Percentiles rank a stretch among this genome's conserved stretches.
Evolutionary conservation across 805 yeast species (phyloP).

Genomic region (Cyberlindnera samutprakarnensis): DNA sequence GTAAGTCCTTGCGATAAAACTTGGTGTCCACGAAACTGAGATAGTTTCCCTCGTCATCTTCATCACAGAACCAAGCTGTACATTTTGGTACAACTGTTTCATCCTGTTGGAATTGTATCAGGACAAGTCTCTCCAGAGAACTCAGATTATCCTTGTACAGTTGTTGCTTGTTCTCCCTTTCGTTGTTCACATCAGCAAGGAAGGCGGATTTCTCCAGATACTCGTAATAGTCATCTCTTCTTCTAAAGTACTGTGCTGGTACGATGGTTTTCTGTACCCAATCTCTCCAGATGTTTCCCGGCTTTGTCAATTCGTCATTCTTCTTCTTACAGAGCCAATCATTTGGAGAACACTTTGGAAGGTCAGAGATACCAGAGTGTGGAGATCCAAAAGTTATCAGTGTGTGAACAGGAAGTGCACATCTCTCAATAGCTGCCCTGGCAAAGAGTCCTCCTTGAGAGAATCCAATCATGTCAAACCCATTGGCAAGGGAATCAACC

Average conservation of each 20-base stretch:
- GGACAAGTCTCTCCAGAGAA: constrained; percentile 42
- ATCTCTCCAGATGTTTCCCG: constrained; percentile 47
- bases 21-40: constrained; percentile 44
- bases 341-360: constrained; percentile 47
- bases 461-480: constrained; percentile 71
- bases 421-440: constrained; percentile 58
- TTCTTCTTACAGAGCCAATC: constrained; percentile 55
- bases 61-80: constrained; percentile 59
- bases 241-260: constrained; percentile 75
- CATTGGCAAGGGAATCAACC: constrained; percentile 39
- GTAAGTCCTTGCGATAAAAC: constrained; percentile 43
- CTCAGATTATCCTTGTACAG: constrained; percentile 38
- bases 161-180: constrained; percentile 29
- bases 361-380: constrained; percentile 65
- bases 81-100: constrained; percentile 68
- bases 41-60: constrained; percentile 25
- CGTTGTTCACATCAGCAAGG: constrained; percentile 64
- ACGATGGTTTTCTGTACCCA: constrained; percentile 49
- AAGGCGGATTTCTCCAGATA: constrained; percentile 53
- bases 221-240: constrained; percentile 41
- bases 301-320: constrained; percentile 42
- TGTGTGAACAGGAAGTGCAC: constrained; percentile 38
- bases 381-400: constrained; percentile 77
- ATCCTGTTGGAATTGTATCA: constrained; percentile 55
- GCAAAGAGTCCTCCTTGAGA: constrained; percentile 82